Conservation (phyloP, 768 basidiomycete species). For the Mrakia hoshinonis region DNA sequence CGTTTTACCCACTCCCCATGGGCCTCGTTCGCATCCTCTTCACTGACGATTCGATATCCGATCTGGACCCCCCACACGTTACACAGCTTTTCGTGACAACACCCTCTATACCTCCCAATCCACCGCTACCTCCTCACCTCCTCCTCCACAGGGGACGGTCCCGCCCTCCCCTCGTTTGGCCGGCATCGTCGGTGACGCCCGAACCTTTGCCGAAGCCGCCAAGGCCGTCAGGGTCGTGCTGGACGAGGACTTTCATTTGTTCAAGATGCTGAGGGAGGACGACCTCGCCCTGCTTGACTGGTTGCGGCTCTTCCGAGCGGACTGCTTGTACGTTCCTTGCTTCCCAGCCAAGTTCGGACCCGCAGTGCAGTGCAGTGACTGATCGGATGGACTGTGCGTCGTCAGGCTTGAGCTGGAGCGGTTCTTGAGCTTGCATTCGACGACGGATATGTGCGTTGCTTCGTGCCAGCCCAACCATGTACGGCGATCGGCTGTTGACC, state of each 20-base stretch:
- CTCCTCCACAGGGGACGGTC: neutral
- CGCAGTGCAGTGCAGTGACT: no score
- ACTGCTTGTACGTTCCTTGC: neutral
- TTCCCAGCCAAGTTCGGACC: no score
- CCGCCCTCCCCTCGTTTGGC: neutral
- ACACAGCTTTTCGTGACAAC: neutral
- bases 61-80: no score
- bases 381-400: no score
- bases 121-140: neutral
- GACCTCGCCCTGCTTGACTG: neutral
- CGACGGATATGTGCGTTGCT: no score
- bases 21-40: no score
- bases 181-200: conserved; percentile 1
- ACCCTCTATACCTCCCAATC: neutral
- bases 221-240: neutral
- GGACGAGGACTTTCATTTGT: conserved; percentile 8
- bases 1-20: no score
- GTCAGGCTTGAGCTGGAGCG: no score
- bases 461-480: no score
- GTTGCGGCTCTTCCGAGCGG: conserved; percentile 1
- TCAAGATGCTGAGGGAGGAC: conserved; percentile 1
- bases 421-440: no score
- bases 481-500: no score
- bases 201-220: neutral
- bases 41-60: no score